These are phyloP conservation scores for Emergomyces orientalis DNA, from an alignment of 2,329 filamentous ascomycete species.

Conservation along the genomic window DNA sequence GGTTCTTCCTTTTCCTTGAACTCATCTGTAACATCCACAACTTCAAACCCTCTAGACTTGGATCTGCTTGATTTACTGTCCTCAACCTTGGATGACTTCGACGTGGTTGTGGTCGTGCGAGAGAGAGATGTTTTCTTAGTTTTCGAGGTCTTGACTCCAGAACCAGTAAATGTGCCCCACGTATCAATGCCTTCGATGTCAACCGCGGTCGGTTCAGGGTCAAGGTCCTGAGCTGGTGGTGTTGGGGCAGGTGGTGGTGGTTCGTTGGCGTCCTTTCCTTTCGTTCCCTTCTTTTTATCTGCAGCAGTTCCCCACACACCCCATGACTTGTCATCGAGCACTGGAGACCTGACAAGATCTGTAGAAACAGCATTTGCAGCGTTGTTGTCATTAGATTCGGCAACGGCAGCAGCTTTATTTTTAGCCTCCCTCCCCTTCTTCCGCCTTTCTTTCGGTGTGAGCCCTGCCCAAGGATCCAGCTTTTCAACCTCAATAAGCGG, in stretches of 20 bases:
- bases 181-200: constrained; percentile 27
- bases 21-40: constrained; percentile 19
- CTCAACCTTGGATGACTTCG: constrained; percentile 21
- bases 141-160: constrained; percentile 30
- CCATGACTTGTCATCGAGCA: constrained; percentile 21
- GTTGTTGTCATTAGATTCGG: constrained; percentile 19
- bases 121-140: constrained; percentile 36
- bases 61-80: constrained; percentile 24
- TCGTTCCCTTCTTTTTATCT: constrained; percentile 43
- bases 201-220: constrained; percentile 29
- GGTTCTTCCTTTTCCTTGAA: constrained; percentile 26
- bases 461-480: constrained; percentile 27
- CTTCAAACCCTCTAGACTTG: constrained; percentile 20
- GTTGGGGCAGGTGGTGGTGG: constrained; percentile 42
- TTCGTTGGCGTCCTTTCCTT: constrained; percentile 35
- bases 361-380: constrained; percentile 19
- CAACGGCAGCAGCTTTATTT: constrained; percentile 32
- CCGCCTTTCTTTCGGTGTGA: constrained; percentile 39
- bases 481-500: constrained; percentile 20
- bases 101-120: constrained; percentile 14
- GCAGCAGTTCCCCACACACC: constrained; percentile 31
- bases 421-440: constrained; percentile 40
- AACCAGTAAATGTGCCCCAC: constrained; percentile 30
- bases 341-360: constrained; percentile 12
- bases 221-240: constrained; percentile 38